These are phyloP conservation scores for Leavenworthia alabamica DNA, from an alignment of 345 rosid species.

Conservation along the genomic window DNA sequence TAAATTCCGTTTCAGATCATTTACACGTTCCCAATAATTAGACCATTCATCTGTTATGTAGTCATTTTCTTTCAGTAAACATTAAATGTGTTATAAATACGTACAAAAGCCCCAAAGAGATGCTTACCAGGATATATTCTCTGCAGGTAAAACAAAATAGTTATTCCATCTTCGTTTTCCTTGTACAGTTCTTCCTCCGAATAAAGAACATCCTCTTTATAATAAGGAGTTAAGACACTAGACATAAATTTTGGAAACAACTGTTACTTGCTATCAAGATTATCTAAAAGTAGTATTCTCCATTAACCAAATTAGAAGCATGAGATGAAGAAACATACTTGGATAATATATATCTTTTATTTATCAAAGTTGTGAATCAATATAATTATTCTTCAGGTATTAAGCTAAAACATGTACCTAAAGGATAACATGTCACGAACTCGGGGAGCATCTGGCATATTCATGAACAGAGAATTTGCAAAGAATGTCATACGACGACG, in stretches of 20 bases:
- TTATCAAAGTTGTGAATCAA: background rate
- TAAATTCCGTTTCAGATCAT: slow-evolving; percentile 25
- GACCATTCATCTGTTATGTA: slow-evolving; percentile 76
- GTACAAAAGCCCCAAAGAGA: slow-evolving; percentile 5
- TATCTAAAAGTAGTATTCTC: background rate
- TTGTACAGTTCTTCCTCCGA: slow-evolving; percentile 66
- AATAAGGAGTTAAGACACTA: slow-evolving; percentile 92
- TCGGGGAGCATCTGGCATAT: slow-evolving; percentile 81
- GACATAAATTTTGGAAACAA: slow-evolving; percentile 24
- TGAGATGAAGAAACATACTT: slow-evolving; percentile 3
- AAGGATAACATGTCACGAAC: slow-evolving; percentile 91
- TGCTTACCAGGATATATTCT: slow-evolving; percentile 85
- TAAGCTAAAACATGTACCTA: slow-evolving; percentile 44
- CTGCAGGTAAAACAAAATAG: slow-evolving; percentile 72
- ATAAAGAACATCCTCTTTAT: slow-evolving; percentile 79
- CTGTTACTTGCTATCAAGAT: slow-evolving; percentile 16
- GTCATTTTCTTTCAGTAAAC: slow-evolving; percentile 12
- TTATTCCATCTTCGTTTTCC: slow-evolving; percentile 93
- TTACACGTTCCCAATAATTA: slow-evolving; percentile 54
- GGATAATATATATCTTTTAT: background rate
- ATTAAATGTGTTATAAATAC: slow-evolving; percentile 9
- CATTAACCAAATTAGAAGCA: slow-evolving; percentile 2
- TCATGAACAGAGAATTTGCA: slow-evolving; percentile 94
- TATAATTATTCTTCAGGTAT: background rate
- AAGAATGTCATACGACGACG: slow-evolving; percentile 97